Evolutionary conservation across 441 rosid species (phyloP), one percentile per base, ranked within the genome.

Genomic region (Cnidoscolus chayamansa): DNA sequence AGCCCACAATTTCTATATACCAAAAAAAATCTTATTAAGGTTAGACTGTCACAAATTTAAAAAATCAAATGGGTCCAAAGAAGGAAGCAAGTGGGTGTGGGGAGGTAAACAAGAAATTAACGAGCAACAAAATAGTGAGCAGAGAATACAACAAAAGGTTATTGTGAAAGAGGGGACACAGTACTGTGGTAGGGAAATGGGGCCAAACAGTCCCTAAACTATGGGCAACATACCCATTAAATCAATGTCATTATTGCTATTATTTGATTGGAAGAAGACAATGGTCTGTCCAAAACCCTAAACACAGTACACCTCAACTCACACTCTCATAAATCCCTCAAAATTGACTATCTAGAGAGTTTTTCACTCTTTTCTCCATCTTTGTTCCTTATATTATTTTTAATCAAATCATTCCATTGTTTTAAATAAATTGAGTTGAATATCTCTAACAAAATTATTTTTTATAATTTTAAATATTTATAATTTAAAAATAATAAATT

Each of bases 221-320:
- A 61, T 32, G 75, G 76, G 74, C 50, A 64, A 40, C 20, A 40
- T 43, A 25, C 25, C 25, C 25, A 25, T 25, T 25, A 25, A 25
- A 25, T 25, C 25, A 25, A 25, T 25, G 25, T 25, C 25, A 25
- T 25, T 25, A 25, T 25, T 25, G 25, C 25, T 25, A 25, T 25
- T 25, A 25, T 25, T 25, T 25, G 12, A 32, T 0, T 8, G 31
- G 45, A 25, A 30, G 2, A 37, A 63, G 65, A 59, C 56, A 45
- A 17, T 10, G 9, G 49, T 48, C 25, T 70, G 68, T 78, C 72
- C 60, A 73, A 74, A 57, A 4, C 45, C 40, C 65, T 43, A 10
- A 70, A 20, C 15, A 19, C 25, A 67, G 32, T 77, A 81, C 79
- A 30, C 56, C 64, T 65, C 86, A 76, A 77, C 86, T 0, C 63